Percentiles rank a stretch among this genome's conserved stretches.
phyloP scores from a whole-genome alignment of 169 alveolate genomes.

The Eimeria acervulina region DNA sequence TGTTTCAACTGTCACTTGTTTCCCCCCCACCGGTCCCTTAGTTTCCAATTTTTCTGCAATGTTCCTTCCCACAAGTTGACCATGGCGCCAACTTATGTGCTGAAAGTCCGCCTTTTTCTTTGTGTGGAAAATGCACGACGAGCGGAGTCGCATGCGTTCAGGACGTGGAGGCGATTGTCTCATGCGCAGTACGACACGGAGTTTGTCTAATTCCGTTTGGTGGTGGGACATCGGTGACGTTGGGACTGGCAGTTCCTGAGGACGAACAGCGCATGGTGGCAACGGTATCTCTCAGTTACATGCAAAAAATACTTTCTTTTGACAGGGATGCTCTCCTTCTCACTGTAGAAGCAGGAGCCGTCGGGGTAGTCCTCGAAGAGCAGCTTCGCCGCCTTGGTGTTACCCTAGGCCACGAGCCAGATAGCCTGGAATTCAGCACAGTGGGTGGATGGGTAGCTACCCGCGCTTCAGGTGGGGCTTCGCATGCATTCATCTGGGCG shows the following conservation, averaged over 20 bases:
- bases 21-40: neutral
- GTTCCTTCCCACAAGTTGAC: neutral
- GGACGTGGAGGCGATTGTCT: slow-evolving; percentile 88
- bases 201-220: slow-evolving; percentile 92
- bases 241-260: slow-evolving; percentile 85
- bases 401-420: slow-evolving; percentile 94
- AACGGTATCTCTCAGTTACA: slow-evolving; percentile 89
- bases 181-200: slow-evolving; percentile 87
- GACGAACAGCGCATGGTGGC: slow-evolving; percentile 89
- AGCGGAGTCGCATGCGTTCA: slow-evolving; percentile 37
- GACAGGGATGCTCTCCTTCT: slow-evolving; percentile 90
- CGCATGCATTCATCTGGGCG: neutral
- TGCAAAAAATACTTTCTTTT: slow-evolving; percentile 89
- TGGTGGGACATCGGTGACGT: slow-evolving; percentile 94
- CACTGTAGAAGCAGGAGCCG: slow-evolving; percentile 93
- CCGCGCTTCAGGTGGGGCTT: slow-evolving; percentile 88
- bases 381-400: slow-evolving; percentile 91
- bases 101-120: neutral
- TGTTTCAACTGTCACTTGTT: neutral
- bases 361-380: slow-evolving; percentile 91
- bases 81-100: neutral
- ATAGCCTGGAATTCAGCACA: slow-evolving; percentile 91
- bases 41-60: neutral
- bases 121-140: neutral
- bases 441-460: slow-evolving; percentile 95